Conservation (phyloP, 805 yeast genomes). For the Priceomyces haplophilus region DNA sequence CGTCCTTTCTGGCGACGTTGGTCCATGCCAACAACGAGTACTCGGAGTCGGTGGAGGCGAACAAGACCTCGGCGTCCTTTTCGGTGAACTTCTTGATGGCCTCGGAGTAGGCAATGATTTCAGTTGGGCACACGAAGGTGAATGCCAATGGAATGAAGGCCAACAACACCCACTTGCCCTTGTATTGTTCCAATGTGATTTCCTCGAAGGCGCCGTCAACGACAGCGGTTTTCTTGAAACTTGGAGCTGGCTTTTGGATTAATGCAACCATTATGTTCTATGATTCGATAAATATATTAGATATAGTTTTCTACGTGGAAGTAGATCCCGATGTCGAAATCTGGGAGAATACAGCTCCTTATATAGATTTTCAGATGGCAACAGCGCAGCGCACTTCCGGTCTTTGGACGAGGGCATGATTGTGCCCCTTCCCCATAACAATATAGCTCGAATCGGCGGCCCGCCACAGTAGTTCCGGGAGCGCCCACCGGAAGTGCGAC, state of each 20-base stretch:
- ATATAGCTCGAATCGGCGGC: not conserved
- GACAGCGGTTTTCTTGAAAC: conserved; percentile 95
- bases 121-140: conserved; percentile 99
- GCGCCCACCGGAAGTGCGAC: conserved; percentile 1
- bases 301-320: too few species aligned
- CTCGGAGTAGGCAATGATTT: conserved; percentile 97
- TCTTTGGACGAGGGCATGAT: not conserved
- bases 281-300: conserved; percentile 1
- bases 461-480: conserved; percentile 3
- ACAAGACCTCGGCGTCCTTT: conserved; percentile 82
- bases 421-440: too few species aligned
- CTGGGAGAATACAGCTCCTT: conserved; percentile 1
- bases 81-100: conserved; percentile 87
- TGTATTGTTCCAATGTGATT: conserved; percentile 88
- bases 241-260: conserved; percentile 95
- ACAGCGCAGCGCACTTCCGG: not conserved
- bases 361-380: conserved; percentile 1
- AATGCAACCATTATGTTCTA: conserved; percentile 69
- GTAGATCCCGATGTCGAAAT: not conserved
- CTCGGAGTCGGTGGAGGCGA: conserved; percentile 98
- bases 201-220: conserved; percentile 96
- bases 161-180: conserved; percentile 96
- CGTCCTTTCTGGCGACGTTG: conserved; percentile 91
- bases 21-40: conserved; percentile 98
- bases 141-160: conserved; percentile 98